Conservation (phyloP, 768 basidiomycete genomes). For the Pholiota molesta region DNA sequence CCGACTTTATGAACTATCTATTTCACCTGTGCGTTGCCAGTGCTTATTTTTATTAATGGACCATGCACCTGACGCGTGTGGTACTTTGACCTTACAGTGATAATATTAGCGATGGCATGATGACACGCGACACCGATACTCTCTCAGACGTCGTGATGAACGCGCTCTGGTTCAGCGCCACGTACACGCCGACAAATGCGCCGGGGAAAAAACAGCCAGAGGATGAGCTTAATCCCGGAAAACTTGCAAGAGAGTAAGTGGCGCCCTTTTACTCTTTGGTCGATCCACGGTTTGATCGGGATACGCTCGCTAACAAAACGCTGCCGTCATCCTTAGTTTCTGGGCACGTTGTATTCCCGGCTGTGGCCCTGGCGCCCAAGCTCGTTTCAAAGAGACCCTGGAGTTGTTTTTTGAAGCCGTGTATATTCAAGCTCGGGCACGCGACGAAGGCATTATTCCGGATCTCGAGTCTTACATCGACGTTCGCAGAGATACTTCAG, state of each 20-base stretch:
- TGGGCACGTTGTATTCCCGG: constrained; percentile 65
- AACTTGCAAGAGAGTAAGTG: constrained; percentile 70
- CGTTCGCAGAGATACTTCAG: constrained; percentile 74
- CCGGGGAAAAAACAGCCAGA: constrained; percentile 38
- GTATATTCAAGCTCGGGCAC: constrained; percentile 61
- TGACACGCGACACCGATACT: constrained; percentile 59
- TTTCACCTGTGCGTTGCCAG: constrained; percentile 48
- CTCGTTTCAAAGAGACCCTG: constrained; percentile 72
- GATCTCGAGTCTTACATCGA: constrained; percentile 77
- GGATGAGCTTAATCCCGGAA: constrained; percentile 57
- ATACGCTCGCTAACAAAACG: constrained; percentile 7
- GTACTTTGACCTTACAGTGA: constrained; percentile 41
- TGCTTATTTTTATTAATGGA: constrained; percentile 11
- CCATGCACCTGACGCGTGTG: constrained; percentile 16
- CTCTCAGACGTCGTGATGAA: constrained; percentile 73
- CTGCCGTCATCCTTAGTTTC: constrained; percentile 46
- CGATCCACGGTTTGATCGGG: constrained; percentile 3
- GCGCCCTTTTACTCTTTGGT: constrained; percentile 3
- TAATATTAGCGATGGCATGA: constrained; percentile 81
- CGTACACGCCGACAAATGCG: constrained; percentile 49
- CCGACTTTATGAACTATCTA: constrained; percentile 69
- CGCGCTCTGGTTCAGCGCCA: constrained; percentile 59
- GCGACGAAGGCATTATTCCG: constrained; percentile 54
- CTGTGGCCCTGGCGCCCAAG: constrained; percentile 59
- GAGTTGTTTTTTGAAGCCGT: constrained; percentile 72